Evolutionary conservation across 331 rosid species (phyloP), one percentile per base, ranked within the genome.

Genomic region (Spiraea crenata): DNA sequence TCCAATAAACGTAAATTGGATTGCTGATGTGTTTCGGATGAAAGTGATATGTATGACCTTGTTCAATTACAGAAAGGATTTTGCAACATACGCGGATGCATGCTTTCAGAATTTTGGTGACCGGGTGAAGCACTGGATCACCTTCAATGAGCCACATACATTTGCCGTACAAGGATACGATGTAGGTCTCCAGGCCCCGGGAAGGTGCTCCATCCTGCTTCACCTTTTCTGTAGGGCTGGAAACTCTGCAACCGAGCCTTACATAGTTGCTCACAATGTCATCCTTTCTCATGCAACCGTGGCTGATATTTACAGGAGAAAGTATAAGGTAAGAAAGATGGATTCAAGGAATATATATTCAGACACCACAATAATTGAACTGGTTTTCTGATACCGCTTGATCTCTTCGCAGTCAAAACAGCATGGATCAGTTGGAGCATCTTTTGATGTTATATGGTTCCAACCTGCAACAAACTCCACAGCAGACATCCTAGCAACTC

Each of bases 91-190:
- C 75, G 96, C 98, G 3, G 98, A 95, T 82, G 84, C 87, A 31
- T 91, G 99, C 82, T 91, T 95, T 74, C 73, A 84, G 82, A 84
- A 83, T 69, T 95, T 95, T 6, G 99, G 99, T 62, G 98, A 95
- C 80, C 85, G 98, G 69, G 99, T 95, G 74, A 95, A 95, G 85
- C 77, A 86, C 38, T 95, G 99, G 99, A 86, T 91, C 58, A 95
- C 98, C n/a, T 95, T 95, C 83, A 95, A 95, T 35, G 99, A 95
- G 84, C 96, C 99, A 0, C 96, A 95, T 50, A 91, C 98, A n/a
- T 86, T 95, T 70, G 41, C 96, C 35, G 48, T 85, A 3, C 99
- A 89, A 75, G 99, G 99, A 14, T 95, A 87, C 66, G 99, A 85
- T 78, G 82, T 80, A 0, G 99, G 97, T 31, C 84, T 95, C 20